A percentile compares a stretch with the other conserved stretches of the same genome.
Conservation (phyloP, 495 filamentous ascomycete species). For the Copromyces sp. region DNA sequence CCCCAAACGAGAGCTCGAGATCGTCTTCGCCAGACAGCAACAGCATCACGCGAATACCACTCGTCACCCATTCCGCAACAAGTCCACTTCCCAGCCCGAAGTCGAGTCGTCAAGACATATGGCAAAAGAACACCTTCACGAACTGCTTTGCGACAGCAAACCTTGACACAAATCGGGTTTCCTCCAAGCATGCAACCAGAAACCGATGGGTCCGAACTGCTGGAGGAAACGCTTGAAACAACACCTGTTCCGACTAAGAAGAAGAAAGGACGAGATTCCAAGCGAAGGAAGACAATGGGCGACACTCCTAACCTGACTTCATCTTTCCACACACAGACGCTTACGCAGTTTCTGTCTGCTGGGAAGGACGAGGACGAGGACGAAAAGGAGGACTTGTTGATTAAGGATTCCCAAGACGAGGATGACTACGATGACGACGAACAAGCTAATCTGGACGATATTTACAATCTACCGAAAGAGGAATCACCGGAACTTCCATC, state of each 20-base stretch:
- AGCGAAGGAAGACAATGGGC: conserved; percentile 34
- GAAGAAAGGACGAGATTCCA: conserved; percentile 15
- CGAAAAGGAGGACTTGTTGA: conserved; percentile 12
- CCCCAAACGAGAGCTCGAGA: conserved; percentile 19
- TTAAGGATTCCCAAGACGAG: conserved; percentile 29
- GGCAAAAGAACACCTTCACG: conserved; percentile 21
- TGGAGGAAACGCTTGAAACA: conserved; percentile 4
- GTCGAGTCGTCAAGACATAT: conserved; percentile 29
- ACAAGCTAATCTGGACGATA: background rate
- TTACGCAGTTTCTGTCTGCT: conserved; percentile 31
- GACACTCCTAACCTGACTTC: conserved; percentile 18
- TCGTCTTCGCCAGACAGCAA: conserved; percentile 4
- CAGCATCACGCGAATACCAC: conserved; percentile 26
- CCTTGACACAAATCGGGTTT: conserved; percentile 42
- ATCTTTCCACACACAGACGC: conserved; percentile 35
- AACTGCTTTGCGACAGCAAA: conserved; percentile 29
- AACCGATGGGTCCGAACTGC: conserved; percentile 8
- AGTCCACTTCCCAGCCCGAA: conserved; percentile 25
- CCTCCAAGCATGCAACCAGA: conserved; percentile 3
- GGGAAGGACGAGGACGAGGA: conserved; percentile 9
- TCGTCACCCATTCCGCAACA: conserved; percentile 30
- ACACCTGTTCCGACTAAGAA: conserved; percentile 7
- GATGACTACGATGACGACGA: conserved; percentile 4
- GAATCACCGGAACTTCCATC: background rate
- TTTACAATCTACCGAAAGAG: background rate